These are phyloP conservation scores for Didymellaceae sp. DNA, from an alignment of 2,329 filamentous ascomycete genomes.

Conservation along the genomic window DNA sequence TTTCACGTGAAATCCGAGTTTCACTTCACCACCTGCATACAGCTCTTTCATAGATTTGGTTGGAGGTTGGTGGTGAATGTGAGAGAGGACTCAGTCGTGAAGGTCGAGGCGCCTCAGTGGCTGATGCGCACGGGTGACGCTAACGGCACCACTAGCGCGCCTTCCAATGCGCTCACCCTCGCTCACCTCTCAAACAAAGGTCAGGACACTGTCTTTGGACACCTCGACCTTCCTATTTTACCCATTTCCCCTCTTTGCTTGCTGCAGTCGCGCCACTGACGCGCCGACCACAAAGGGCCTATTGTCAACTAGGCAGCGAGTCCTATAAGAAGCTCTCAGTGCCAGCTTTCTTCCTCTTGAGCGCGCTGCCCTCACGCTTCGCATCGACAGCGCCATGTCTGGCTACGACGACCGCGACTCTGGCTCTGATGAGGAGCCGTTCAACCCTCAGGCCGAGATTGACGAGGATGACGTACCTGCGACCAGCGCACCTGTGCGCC, in stretches of 20 bases:
- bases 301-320: background rate
- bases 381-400: slow-evolving; percentile 31
- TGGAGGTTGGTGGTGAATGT: no score
- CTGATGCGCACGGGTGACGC: slow-evolving; percentile 11
- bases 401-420: slow-evolving; percentile 37
- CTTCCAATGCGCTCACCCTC: slow-evolving; percentile 26
- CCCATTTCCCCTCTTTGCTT: background rate
- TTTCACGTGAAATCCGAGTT: no score
- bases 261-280: background rate
- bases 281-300: slow-evolving; percentile 3
- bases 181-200: slow-evolving; percentile 24
- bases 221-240: background rate
- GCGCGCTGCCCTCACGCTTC: slow-evolving; percentile 14
- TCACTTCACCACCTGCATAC: no score
- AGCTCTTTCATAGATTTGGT: no score
- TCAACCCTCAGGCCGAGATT: slow-evolving; percentile 81
- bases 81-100: background rate
- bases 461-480: slow-evolving; percentile 61
- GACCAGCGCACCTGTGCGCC: slow-evolving; percentile 28
- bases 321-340: slow-evolving; percentile 8
- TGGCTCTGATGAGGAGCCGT: slow-evolving; percentile 75
- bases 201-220: slow-evolving; percentile 13
- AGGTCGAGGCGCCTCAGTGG: background rate
- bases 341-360: slow-evolving; percentile 12
- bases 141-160: slow-evolving; percentile 25